phyloP scores from a whole-genome alignment of 2,329 filamentous ascomycete genomes.

The Ascochyta rabiei region DNA sequence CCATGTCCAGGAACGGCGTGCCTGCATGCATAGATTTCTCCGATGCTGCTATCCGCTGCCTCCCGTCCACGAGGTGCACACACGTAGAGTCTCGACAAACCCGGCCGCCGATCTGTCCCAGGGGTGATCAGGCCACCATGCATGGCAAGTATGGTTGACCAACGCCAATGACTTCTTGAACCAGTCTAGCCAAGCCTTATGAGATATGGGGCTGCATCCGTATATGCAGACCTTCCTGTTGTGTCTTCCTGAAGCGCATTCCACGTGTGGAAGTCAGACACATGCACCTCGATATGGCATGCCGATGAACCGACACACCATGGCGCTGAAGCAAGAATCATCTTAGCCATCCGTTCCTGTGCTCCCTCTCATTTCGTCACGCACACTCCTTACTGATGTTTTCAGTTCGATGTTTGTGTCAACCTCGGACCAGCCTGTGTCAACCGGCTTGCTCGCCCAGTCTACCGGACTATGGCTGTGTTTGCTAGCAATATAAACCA shows the following conservation, averaged over 20 bases:
- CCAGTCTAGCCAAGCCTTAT: slow-evolving; percentile 12
- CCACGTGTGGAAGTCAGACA: slow-evolving; percentile 34
- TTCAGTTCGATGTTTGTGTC: slow-evolving; percentile 18
- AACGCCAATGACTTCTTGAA: neutral
- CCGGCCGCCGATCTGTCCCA: neutral
- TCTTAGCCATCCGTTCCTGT: slow-evolving; percentile 31
- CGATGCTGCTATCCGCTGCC: slow-evolving; percentile 15
- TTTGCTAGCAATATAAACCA: slow-evolving; percentile 23
- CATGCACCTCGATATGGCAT: slow-evolving; percentile 23
- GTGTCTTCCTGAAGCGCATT: slow-evolving; percentile 35
- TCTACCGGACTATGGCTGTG: slow-evolving; percentile 5
- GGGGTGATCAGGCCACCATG: neutral
- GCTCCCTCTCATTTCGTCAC: slow-evolving; percentile 32
- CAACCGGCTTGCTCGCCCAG: slow-evolving; percentile 11
- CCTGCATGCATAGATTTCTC: slow-evolving; percentile 9
- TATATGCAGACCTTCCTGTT: slow-evolving; percentile 26
- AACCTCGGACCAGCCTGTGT: slow-evolving; percentile 15
- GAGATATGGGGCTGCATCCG: slow-evolving; percentile 16
- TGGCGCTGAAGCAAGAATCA: slow-evolving; percentile 23
- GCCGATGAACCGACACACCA: slow-evolving; percentile 20
- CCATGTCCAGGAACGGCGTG: slow-evolving; percentile 1
- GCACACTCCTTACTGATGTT: slow-evolving; percentile 27
- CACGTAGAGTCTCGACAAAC: slow-evolving; percentile 13
- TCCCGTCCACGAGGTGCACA: slow-evolving; percentile 14
- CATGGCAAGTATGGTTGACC: neutral